These are phyloP conservation scores for Diaporthe longicolla DNA, from an alignment of 2,329 filamentous ascomycete species.

Conservation along the genomic window DNA sequence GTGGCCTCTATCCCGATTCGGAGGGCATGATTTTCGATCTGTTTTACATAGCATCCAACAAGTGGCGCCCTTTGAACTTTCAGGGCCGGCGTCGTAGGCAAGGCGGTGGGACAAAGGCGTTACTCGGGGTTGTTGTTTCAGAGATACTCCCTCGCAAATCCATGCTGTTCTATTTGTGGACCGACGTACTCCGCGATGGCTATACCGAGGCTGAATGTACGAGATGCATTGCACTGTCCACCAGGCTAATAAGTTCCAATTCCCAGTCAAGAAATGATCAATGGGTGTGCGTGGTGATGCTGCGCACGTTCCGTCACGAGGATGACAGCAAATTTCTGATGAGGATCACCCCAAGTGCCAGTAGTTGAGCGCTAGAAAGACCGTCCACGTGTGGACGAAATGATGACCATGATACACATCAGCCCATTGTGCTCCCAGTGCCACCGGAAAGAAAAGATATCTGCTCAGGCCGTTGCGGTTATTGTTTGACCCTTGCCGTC, in stretches of 20 bases:
- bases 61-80: conserved; percentile 4
- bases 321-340: background rate
- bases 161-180: background rate
- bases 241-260: background rate
- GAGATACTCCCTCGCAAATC: conserved; percentile 11
- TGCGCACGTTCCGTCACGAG: background rate
- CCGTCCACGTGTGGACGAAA: conserved; percentile 20
- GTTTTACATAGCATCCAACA: conserved; percentile 23
- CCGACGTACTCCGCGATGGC: background rate
- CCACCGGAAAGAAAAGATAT: background rate
- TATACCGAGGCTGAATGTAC: background rate
- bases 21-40: background rate
- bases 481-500: background rate
- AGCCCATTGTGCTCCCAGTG: conserved; percentile 12
- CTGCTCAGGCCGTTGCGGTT: background rate
- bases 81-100: conserved; percentile 9
- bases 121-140: conserved; percentile 11
- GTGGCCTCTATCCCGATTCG: background rate
- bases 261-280: background rate
- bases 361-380: conserved; percentile 20
- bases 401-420: conserved; percentile 20
- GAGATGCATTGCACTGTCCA: background rate
- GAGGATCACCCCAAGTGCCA: background rate
- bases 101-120: conserved; percentile 29
- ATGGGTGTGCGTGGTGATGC: background rate